These are phyloP conservation scores for Kodamaea sp. DNA, from an alignment of 1,139 yeast species.

Conservation along the genomic window DNA sequence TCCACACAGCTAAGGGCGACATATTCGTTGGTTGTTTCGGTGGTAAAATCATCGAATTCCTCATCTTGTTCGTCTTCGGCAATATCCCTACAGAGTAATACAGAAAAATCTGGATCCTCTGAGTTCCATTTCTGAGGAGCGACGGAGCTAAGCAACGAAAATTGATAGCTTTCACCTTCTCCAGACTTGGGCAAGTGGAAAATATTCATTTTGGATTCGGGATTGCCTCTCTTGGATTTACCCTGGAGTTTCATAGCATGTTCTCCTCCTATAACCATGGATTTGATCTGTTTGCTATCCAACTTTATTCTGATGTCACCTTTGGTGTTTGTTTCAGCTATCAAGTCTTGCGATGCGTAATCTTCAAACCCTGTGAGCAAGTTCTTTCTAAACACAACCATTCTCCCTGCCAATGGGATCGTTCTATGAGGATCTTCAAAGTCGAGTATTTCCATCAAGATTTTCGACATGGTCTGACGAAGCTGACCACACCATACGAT, in stretches of 20 bases:
- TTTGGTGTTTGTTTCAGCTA: constrained; percentile 8
- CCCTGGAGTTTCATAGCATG: constrained; percentile 8
- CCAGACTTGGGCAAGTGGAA: constrained; percentile 11
- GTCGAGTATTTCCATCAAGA: constrained; percentile 64
- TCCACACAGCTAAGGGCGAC: constrained; percentile 45
- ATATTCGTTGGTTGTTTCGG: constrained; percentile 19
- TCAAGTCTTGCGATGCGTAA: constrained; percentile 27
- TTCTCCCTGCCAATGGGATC: constrained; percentile 50
- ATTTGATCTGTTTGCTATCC: constrained; percentile 26
- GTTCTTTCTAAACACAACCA: constrained; percentile 52
- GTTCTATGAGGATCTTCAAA: constrained; percentile 45
- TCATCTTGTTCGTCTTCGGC: constrained; percentile 4
- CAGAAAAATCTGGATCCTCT: constrained; percentile 7
- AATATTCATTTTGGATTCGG: constrained; percentile 10
- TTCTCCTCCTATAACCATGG: constrained; percentile 24
- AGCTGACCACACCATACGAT: constrained; percentile 96
- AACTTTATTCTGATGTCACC: constrained; percentile 24
- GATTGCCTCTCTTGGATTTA: constrained; percentile 15
- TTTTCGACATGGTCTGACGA: constrained; percentile 60
- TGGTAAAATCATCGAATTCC: constrained; percentile 22
- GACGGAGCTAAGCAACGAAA: constrained; percentile 20
- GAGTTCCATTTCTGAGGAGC: constrained; percentile 7
- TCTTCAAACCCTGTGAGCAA: constrained; percentile 64
- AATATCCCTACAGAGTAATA: constrained; percentile 19
- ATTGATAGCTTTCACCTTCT: constrained; percentile 9